phyloP scores from a whole-genome alignment of 2,329 filamentous ascomycete genomes.

The Fonsecaea pugnacius region DNA sequence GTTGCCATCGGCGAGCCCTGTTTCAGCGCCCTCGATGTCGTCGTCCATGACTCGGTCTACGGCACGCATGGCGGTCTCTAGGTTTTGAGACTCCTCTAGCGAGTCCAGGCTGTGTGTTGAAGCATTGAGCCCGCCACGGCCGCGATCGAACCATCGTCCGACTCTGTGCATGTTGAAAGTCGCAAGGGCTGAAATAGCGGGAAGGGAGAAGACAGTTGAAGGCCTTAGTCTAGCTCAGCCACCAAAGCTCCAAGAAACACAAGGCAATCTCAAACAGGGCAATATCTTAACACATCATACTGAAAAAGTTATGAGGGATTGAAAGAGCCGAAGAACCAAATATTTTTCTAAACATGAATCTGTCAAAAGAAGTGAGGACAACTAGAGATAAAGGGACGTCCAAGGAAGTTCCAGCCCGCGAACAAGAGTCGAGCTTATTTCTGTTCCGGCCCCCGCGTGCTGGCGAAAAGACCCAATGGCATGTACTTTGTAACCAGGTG shows the following conservation, averaged over 20 bases:
- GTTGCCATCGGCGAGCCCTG: conserved; percentile 68
- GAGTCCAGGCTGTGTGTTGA: conserved; percentile 62
- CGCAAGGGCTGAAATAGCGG: neutral
- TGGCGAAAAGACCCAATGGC: neutral
- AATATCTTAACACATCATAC: neutral
- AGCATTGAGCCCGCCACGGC: conserved; percentile 63
- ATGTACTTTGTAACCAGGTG: neutral
- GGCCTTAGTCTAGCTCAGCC: neutral
- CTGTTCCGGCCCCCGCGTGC: conserved; percentile 7
- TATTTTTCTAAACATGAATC: neutral
- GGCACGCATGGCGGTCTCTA: conserved; percentile 48
- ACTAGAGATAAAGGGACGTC: neutral
- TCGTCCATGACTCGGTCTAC: conserved; percentile 81
- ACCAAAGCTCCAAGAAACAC: neutral
- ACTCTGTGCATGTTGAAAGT: conserved; percentile 31
- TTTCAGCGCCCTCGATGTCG: conserved; percentile 83
- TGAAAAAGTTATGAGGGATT: neutral
- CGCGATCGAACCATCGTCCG: conserved; percentile 64
- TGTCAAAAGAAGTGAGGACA: neutral
- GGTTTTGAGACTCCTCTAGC: conserved; percentile 58
- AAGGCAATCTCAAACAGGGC: neutral
- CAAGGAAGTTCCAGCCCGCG: conserved; percentile 9
- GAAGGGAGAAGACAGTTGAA: neutral
- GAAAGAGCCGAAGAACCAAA: neutral
- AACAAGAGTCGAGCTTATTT: conserved; percentile 5